A percentile compares a stretch with the other conserved stretches of the same genome.
phyloP scores from a whole-genome alignment of 2,329 filamentous ascomycete genomes.

The Fusarium sp. region DNA sequence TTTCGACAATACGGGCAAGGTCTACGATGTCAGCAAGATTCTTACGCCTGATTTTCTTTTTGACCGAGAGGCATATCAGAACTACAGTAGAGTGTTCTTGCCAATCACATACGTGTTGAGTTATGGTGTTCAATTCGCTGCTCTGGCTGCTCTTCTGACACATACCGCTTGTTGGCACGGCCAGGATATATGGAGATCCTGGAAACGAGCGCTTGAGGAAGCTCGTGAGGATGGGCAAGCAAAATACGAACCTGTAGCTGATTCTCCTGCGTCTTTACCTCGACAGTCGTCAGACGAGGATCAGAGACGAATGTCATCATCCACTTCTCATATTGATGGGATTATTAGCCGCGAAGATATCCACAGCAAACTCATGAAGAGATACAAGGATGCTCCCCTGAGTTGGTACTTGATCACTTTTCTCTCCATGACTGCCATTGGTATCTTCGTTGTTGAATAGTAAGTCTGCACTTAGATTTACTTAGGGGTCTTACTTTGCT shows the following conservation, averaged over 20 bases:
- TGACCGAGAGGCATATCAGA: constrained; percentile 78
- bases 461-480: constrained; percentile 57
- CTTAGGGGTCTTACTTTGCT: neutral
- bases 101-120: constrained; percentile 90
- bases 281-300: constrained; percentile 35
- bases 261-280: constrained; percentile 41
- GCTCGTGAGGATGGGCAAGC: constrained; percentile 64
- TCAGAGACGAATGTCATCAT: constrained; percentile 49
- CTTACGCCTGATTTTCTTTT: constrained; percentile 83
- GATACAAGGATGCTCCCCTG: constrained; percentile 84
- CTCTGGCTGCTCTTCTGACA: constrained; percentile 80
- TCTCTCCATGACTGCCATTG: constrained; percentile 79
- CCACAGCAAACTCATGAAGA: constrained; percentile 84
- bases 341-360: constrained; percentile 81
- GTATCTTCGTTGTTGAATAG: constrained; percentile 88
- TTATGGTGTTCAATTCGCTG: constrained; percentile 88
- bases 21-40: constrained; percentile 85
- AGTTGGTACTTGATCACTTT: constrained; percentile 85
- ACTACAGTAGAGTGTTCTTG: constrained; percentile 86
- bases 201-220: constrained; percentile 76
- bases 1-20: constrained; percentile 84
- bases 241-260: constrained; percentile 65
- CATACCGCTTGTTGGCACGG: constrained; percentile 90
- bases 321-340: constrained; percentile 60
- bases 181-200: constrained; percentile 82